Evolutionary conservation across 1,284 basidiomycete genomes (phyloP).

Genomic region (Mixia osmundae): DNA sequence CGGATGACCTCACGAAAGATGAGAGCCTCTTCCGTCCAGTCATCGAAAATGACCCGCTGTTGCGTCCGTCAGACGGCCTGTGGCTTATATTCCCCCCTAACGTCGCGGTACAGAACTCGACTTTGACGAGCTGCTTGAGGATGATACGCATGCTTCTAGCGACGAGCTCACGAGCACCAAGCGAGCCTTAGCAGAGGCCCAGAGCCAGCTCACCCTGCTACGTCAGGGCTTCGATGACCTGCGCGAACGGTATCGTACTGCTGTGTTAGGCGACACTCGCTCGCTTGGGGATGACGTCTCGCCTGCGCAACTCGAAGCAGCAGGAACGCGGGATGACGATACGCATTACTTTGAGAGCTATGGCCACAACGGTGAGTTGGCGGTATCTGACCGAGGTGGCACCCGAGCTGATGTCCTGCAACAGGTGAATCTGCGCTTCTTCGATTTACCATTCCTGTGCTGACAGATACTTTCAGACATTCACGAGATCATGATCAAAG

Average conservation of each 20-base stretch:
- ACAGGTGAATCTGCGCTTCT: neutral
- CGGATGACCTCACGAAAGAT: constrained; percentile 28
- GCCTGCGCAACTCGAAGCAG: no score
- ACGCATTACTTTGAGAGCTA: constrained; percentile 83
- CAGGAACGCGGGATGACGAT: constrained; percentile 45
- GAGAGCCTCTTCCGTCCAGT: constrained; percentile 58
- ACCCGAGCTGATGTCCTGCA: neutral
- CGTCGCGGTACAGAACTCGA: constrained; percentile 28
- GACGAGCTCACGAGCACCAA: neutral
- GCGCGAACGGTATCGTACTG: neutral
- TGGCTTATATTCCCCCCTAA: neutral
- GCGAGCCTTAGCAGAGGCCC: neutral
- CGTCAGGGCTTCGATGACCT: constrained; percentile 4
- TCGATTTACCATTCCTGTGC: neutral
- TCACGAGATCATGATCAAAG: constrained; percentile 35
- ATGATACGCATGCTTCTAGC: constrained; percentile 1
- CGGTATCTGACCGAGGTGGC: neutral
- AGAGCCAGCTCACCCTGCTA: constrained; percentile 2
- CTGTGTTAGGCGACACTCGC: neutral
- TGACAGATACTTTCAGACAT: constrained; percentile 26
- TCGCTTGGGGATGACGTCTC: constrained; percentile 15
- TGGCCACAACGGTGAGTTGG: constrained; percentile 49
- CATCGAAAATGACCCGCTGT: constrained; percentile 56
- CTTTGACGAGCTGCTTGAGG: constrained; percentile 27
- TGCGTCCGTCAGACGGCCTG: constrained; percentile 36